A percentile compares a stretch with the other conserved stretches of the same genome.
phyloP scores from a whole-genome alignment of 257 asterid species.

The Coffea eugenioides region DNA sequence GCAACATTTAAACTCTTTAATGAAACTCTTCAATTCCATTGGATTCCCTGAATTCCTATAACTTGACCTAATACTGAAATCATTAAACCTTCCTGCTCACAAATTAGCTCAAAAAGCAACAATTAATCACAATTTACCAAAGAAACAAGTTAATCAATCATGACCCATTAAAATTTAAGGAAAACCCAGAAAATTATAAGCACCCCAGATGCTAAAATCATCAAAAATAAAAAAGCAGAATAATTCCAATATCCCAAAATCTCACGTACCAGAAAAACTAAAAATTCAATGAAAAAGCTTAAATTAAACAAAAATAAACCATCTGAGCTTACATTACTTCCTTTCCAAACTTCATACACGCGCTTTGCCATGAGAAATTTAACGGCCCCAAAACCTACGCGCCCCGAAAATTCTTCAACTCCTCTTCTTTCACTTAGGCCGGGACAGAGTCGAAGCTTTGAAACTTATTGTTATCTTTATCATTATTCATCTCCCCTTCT shows the following conservation, averaged over 20 bases:
- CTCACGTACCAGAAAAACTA: neutral
- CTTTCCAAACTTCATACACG: constrained; percentile 93
- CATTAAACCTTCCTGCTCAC: neutral
- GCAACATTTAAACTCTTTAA: neutral
- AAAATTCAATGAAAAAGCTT: constrained; percentile 2
- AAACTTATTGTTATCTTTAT: constrained; percentile 45
- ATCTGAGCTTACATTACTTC: constrained; percentile 77
- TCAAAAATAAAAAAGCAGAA: constrained; percentile 18
- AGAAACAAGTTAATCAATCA: neutral
- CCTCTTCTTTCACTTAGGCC: constrained; percentile 35
- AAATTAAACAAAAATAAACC: constrained; percentile 16
- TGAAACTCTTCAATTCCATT: neutral
- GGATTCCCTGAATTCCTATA: neutral
- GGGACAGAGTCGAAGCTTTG: constrained; percentile 56
- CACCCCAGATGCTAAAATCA: constrained; percentile 20
- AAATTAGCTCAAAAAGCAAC: constrained; percentile 10
- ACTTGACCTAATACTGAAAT: neutral
- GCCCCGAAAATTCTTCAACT: constrained; percentile 17
- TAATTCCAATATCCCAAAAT: constrained; percentile 3
- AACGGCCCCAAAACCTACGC: constrained; percentile 14
- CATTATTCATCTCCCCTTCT: constrained; percentile 40
- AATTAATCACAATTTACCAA: neutral
- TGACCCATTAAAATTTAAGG: constrained; percentile 15
- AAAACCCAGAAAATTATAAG: constrained; percentile 21
- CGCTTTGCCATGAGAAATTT: constrained; percentile 78